Conservation (phyloP, 139 green algal species). For the Deuterostichococcus epilithicus region DNA sequence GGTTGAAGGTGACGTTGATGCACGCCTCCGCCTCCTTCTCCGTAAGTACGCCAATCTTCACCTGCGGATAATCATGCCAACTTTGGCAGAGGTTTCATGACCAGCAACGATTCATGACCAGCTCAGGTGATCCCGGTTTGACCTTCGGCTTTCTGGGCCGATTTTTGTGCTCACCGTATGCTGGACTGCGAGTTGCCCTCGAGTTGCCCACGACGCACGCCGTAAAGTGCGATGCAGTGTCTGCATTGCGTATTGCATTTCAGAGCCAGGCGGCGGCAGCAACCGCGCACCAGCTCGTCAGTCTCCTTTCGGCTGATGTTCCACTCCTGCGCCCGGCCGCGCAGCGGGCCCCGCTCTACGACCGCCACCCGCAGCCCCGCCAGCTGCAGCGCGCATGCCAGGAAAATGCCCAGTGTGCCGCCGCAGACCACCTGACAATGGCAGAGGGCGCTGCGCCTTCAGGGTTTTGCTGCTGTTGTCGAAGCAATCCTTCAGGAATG, state of each 20-base stretch:
- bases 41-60: constrained; percentile 68
- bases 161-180: no score
- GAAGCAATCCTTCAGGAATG: no score
- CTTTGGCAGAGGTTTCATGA: constrained; percentile 9
- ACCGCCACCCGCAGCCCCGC: constrained; percentile 75
- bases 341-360: constrained; percentile 80
- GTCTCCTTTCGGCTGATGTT: constrained; percentile 83
- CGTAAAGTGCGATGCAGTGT: no score
- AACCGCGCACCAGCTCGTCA: constrained; percentile 58
- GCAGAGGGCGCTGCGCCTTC: background rate
- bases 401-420: constrained; percentile 87
- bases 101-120: no score
- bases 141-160: no score
- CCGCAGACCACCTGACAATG: constrained; percentile 74
- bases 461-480: constrained; percentile 5
- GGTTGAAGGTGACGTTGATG: constrained; percentile 88
- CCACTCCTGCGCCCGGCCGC: constrained; percentile 77
- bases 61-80: background rate
- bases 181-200: no score
- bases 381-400: constrained; percentile 69
- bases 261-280: no score
- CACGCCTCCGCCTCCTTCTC: constrained; percentile 61
- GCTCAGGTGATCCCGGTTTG: no score
- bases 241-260: no score
- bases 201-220: no score